Conservation (phyloP, 2,329 filamentous ascomycete species). For the Aureobasidium sp. region DNA sequence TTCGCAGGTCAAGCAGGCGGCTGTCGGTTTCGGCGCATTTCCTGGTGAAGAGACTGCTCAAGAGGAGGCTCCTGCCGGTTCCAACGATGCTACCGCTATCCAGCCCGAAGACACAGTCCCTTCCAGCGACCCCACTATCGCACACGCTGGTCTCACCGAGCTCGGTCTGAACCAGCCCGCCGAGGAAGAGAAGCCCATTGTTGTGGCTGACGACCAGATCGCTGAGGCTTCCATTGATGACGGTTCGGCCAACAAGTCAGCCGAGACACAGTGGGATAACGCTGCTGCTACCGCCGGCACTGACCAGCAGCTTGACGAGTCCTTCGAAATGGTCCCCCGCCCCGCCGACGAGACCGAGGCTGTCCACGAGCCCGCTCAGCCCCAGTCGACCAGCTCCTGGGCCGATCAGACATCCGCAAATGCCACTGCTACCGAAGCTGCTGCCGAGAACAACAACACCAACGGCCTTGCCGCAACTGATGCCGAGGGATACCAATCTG, state of each 20-base stretch:
- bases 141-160: conserved; percentile 61
- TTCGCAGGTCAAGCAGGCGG: conserved; percentile 31
- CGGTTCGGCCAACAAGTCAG: conserved; percentile 45
- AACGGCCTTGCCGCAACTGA: conserved; percentile 30
- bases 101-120: conserved; percentile 18
- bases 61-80: conserved; percentile 26
- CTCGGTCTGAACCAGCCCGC: conserved; percentile 41
- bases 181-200: conserved; percentile 18
- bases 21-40: conserved; percentile 47
- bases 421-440: conserved; percentile 11
- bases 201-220: conserved; percentile 23
- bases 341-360: conserved; percentile 68
- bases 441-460: conserved; percentile 20
- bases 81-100: conserved; percentile 36
- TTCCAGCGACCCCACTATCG: conserved; percentile 58
- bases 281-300: conserved; percentile 44
- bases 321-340: conserved; percentile 69
- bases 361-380: conserved; percentile 44
- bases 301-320: conserved; percentile 50
- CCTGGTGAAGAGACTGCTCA: conserved; percentile 45
- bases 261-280: conserved; percentile 60
- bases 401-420: conserved; percentile 59
- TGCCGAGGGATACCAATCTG: conserved; percentile 66
- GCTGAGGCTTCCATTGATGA: conserved; percentile 33
- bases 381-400: conserved; percentile 68